These are phyloP conservation scores for Castanea crenata DNA, from an alignment of 306 rosid species.

Conservation along the genomic window DNA sequence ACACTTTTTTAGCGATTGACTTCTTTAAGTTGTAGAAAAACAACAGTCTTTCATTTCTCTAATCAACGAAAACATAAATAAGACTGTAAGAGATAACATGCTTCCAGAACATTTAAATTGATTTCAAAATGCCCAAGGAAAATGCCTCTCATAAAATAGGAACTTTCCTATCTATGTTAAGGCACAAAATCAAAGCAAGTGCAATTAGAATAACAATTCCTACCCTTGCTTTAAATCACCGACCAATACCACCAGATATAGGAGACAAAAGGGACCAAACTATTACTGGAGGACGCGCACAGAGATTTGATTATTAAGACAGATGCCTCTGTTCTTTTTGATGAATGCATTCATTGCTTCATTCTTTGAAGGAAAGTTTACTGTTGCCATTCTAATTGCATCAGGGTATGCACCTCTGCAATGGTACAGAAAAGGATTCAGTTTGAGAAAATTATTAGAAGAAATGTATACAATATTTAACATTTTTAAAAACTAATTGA, in stretches of 20 bases:
- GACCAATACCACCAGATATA: not conserved
- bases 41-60: not conserved
- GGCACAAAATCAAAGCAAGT: not conserved
- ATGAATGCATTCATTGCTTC: conserved; percentile 73
- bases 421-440: conserved; percentile 7
- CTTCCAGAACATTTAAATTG: not conserved
- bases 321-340: conserved; percentile 56
- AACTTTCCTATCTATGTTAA: not conserved
- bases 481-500: conserved; percentile 1
- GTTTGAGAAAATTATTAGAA: conserved; percentile 10
- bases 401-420: conserved; percentile 46
- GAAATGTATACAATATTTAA: not conserved
- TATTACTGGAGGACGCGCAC: conserved; percentile 67
- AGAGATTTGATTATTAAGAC: conserved; percentile 51
- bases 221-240: conserved; percentile 8
- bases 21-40: not conserved
- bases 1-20: not conserved
- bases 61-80: not conserved
- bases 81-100: not conserved
- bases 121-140: not conserved
- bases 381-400: conserved; percentile 45
- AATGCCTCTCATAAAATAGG: not conserved
- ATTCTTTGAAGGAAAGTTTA: conserved; percentile 45
- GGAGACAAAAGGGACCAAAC: not conserved
- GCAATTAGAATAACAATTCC: not conserved